Evolutionary conservation across 2,329 filamentous ascomycete genomes (phyloP).

Genomic region (Cercospora citrullina): DNA sequence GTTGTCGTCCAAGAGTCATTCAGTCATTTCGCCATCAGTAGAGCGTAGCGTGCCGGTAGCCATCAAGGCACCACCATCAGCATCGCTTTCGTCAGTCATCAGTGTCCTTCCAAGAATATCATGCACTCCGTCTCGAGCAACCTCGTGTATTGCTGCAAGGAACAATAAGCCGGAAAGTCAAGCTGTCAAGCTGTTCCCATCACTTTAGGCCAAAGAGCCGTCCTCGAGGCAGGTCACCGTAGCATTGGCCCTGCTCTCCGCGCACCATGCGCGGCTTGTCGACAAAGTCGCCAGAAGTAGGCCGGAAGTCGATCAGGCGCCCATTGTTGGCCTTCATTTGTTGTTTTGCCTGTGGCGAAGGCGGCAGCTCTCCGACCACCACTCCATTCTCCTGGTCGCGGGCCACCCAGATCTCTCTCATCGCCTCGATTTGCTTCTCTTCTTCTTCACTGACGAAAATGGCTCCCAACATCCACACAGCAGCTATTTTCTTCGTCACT

Average conservation of each 20-base stretch:
- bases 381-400: neutral
- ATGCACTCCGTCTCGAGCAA: neutral
- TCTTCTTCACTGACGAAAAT: conserved; percentile 21
- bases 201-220: neutral
- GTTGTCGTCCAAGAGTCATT: neutral
- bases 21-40: neutral
- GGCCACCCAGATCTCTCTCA: neutral
- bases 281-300: neutral
- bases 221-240: neutral
- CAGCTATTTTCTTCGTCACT: conserved; percentile 1
- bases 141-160: neutral
- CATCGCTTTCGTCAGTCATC: neutral
- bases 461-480: conserved; percentile 21
- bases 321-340: neutral
- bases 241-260: neutral
- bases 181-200: neutral
- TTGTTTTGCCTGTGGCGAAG: neutral
- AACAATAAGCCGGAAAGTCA: neutral
- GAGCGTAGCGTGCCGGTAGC: neutral
- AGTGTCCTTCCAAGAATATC: neutral
- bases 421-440: neutral
- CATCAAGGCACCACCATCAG: neutral
- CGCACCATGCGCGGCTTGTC: neutral
- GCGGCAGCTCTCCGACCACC: neutral
- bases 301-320: neutral